Evolutionary conservation across 73 alveolate genomes (phyloP).

Genomic region (Paramecium bursaria): DNA sequence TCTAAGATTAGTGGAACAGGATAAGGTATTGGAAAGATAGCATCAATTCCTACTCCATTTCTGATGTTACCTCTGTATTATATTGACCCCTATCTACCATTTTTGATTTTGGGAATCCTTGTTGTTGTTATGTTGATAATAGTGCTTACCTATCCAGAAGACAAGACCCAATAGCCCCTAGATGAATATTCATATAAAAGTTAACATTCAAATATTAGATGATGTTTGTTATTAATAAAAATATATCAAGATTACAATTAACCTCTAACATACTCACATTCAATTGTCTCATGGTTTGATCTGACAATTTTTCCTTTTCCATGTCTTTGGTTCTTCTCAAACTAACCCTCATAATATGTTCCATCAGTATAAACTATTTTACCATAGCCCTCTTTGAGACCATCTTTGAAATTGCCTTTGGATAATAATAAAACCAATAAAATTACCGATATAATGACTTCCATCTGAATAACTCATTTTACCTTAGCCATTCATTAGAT

Average conservation of each 20-base stretch:
- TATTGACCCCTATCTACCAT: conserved; percentile 27
- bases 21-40: conserved; percentile 21
- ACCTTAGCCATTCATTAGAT: conserved; percentile 61
- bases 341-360: conserved; percentile 64
- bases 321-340: conserved; percentile 63
- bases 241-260: too few relatives aligned
- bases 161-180: too few relatives aligned
- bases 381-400: conserved; percentile 71
- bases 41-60: conserved; percentile 14
- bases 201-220: too few relatives aligned
- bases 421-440: neutral
- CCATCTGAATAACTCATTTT: conserved; percentile 32
- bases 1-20: conserved; percentile 26
- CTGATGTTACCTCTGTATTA: neutral
- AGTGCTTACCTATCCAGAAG: too few relatives aligned
- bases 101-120: neutral
- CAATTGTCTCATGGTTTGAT: neutral
- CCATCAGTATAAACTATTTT: conserved; percentile 84
- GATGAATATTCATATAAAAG: too few relatives aligned
- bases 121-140: conserved; percentile 4
- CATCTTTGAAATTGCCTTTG: conserved; percentile 40
- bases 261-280: too few relatives aligned
- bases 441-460: neutral
- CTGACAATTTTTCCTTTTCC: conserved; percentile 64
- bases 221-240: too few relatives aligned